These are phyloP conservation scores for Mesotaenium endlicherianum DNA, from an alignment of 139 green algal species.

Conservation along the genomic window DNA sequence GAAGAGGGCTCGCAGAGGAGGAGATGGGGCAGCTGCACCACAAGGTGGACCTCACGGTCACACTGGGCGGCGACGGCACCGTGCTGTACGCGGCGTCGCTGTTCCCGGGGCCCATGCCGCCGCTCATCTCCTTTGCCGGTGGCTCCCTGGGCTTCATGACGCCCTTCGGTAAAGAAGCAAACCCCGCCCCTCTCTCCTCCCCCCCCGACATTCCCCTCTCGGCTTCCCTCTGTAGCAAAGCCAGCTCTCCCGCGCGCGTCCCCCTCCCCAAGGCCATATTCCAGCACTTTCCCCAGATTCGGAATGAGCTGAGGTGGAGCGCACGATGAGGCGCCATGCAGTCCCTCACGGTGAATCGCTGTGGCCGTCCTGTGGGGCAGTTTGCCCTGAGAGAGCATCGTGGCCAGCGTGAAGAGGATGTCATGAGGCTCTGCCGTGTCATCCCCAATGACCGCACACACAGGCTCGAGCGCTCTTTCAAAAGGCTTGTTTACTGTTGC, in stretches of 20 bases:
- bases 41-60: slow-evolving; percentile 76
- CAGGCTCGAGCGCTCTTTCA: too few species aligned
- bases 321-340: too few species aligned
- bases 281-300: too few species aligned
- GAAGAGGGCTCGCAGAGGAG: slow-evolving; percentile 14
- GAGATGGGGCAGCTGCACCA: slow-evolving; percentile 5
- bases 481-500: too few species aligned
- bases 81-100: slow-evolving; percentile 83
- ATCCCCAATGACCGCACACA: too few species aligned
- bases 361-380: too few species aligned
- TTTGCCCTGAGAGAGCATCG: too few species aligned
- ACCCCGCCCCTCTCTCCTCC: neutral
- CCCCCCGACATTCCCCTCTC: neutral
- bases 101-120: slow-evolving; percentile 65
- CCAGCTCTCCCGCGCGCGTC: neutral
- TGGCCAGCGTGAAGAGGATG: too few species aligned
- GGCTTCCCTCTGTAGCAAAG: neutral
- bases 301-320: too few species aligned
- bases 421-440: too few species aligned
- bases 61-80: slow-evolving; percentile 86
- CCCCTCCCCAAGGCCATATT: too few species aligned
- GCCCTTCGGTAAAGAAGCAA: slow-evolving; percentile 57
- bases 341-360: too few species aligned
- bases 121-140: slow-evolving; percentile 81
- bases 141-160: slow-evolving; percentile 92